Evolutionary conservation across 2,329 filamentous ascomycete genomes (phyloP).

Genomic region (Ophiostoma sp.): DNA sequence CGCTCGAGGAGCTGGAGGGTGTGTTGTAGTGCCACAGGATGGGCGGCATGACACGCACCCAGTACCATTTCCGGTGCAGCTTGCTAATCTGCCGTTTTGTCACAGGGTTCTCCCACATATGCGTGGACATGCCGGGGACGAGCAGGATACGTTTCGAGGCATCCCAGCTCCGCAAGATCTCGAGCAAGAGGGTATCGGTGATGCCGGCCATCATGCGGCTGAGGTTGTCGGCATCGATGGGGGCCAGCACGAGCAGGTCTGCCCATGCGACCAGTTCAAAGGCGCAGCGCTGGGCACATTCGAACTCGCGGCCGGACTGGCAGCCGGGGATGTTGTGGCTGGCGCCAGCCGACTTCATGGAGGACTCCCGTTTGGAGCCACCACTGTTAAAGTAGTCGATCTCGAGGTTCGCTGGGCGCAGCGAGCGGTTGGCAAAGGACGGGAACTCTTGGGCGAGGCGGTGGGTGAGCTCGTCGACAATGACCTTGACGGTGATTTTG

Average conservation of each 20-base stretch:
- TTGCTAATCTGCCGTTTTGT: conserved; percentile 86
- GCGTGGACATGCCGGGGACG: conserved; percentile 83
- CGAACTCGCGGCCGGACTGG: conserved; percentile 44
- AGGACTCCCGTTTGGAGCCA: background rate
- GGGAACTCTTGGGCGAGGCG: conserved; percentile 64
- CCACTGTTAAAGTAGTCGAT: background rate
- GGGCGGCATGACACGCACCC: conserved; percentile 78
- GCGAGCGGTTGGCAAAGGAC: conserved; percentile 56
- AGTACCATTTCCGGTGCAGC: conserved; percentile 79
- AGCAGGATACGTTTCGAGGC: conserved; percentile 80
- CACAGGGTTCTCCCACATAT: conserved; percentile 88
- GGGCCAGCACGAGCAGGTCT: conserved; percentile 79
- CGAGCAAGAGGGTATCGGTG: conserved; percentile 76
- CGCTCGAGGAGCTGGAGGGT: conserved; percentile 30
- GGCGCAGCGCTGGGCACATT: conserved; percentile 54
- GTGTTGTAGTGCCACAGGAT: conserved; percentile 73
- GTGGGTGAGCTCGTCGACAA: conserved; percentile 65
- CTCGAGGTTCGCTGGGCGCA: conserved; percentile 33
- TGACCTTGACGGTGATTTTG: conserved; percentile 61
- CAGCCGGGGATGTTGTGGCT: background rate
- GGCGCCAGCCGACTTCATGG: background rate
- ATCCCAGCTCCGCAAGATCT: conserved; percentile 83
- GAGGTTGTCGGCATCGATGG: conserved; percentile 80
- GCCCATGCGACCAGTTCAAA: conserved; percentile 82
- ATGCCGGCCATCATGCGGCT: conserved; percentile 86